A percentile compares a stretch with the other conserved stretches of the same genome.
phyloP scores from a whole-genome alignment of 2,329 filamentous ascomycete genomes.

The Colletotrichum simmondsii region DNA sequence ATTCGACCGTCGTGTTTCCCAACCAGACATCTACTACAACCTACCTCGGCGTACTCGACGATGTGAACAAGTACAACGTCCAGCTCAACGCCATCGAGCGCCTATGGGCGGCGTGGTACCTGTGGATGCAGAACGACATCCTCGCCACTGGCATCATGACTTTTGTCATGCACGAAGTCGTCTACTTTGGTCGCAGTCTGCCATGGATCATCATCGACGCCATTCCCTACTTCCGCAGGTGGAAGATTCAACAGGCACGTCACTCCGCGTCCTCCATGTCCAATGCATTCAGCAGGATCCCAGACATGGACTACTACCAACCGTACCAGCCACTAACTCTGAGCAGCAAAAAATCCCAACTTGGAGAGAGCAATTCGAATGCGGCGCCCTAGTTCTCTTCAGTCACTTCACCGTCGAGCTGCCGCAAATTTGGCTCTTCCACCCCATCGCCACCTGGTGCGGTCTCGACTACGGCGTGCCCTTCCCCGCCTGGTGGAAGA shows the following conservation, averaged over 20 bases:
- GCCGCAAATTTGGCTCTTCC: conserved; percentile 99
- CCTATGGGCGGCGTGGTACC: conserved; percentile 95
- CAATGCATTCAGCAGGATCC: background rate
- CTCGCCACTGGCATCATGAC: conserved; percentile 98
- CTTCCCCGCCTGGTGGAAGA: conserved; percentile 86
- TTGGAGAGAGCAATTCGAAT: conserved; percentile 90
- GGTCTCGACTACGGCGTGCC: conserved; percentile 90
- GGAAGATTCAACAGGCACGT: conserved; percentile 90
- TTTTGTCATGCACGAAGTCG: conserved; percentile 90
- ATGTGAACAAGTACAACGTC: conserved; percentile 79
- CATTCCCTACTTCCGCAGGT: conserved; percentile 90
- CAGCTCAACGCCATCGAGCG: conserved; percentile 88
- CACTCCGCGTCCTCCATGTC: background rate
- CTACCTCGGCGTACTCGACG: conserved; percentile 69
- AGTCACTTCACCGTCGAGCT: conserved; percentile 98
- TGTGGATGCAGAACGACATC: conserved; percentile 97
- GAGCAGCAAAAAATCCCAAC: conserved; percentile 83
- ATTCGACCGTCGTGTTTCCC: conserved; percentile 57
- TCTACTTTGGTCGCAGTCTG: conserved; percentile 93
- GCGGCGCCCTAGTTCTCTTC: conserved; percentile 90
- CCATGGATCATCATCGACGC: conserved; percentile 94
- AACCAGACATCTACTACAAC: conserved; percentile 59
- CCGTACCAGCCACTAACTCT: background rate
- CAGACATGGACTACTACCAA: background rate
- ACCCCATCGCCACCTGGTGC: conserved; percentile 93